Evolutionary conservation across 2,329 filamentous ascomycete genomes (phyloP), one percentile per base, ranked within the genome.

Genomic region (Fusarium sambucinum): DNA sequence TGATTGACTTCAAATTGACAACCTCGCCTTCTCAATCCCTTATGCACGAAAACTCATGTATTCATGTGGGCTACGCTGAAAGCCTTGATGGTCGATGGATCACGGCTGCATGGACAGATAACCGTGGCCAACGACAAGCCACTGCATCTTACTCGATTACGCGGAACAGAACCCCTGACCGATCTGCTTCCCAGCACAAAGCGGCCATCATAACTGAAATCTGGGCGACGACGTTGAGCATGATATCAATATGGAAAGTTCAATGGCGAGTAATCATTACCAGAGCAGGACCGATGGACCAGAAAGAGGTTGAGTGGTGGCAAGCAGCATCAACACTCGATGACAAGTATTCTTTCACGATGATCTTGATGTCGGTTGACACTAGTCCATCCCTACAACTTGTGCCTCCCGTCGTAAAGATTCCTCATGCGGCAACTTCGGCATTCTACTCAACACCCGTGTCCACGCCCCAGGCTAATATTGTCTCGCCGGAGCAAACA

Each of bases 21-120:
- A 79, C 86, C 1, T 88, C 86, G 16, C 90, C 92, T 3, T 92
- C 92, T 0, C 86, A 88, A 19, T 92, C 93, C 19, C 81, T 95
- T 8, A 82, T 96, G 54, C 87, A 91, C 56, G 92, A 96, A 75
- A 93, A 94, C 68, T 92, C 89, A 1, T 91, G 91, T 73, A 87
- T 97, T 30, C 93, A 97, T 76, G 82, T 96, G 44, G 92, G 90
- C 2, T 96, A 96, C 73, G 87, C 91, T 3, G 85, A 89, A 56
- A 94, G 92, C 73, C 83, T 90, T 13, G 92, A 95, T 75, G 88
- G 90, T 21, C 83, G 89, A 11, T 97, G 93, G 93, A 81, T 96
- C 37, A 90, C 90, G 14, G 91, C 89, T 8, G 90, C 91, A 1
- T 96, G 93, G 93, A 92, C 90, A 2, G 92, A 96, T 74, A 92